Evolutionary conservation across 768 basidiomycete species (phyloP).

Genomic region (Candolleomyces aberdarensis): DNA sequence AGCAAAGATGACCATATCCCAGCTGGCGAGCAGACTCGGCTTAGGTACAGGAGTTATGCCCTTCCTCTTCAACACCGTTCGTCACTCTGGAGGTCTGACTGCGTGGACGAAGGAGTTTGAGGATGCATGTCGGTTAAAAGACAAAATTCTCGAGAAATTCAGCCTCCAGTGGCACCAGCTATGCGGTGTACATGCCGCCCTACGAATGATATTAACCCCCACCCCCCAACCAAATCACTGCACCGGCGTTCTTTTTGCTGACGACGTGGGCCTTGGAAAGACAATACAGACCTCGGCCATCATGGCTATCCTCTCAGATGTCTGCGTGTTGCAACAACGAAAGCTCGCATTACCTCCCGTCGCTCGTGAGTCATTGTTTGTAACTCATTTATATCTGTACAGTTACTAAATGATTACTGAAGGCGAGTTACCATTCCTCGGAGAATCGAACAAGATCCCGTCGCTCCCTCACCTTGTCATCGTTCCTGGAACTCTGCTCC

Average conservation of each 20-base stretch:
- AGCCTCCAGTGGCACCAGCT: conserved; percentile 20
- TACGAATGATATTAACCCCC: conserved; percentile 11
- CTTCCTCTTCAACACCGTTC: conserved; percentile 10
- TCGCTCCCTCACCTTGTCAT: conserved; percentile 17
- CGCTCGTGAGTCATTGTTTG: conserved; percentile 14
- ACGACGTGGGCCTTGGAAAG: conserved; percentile 31
- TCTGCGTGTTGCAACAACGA: neutral
- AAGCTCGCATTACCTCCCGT: conserved; percentile 15
- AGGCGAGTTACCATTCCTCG: conserved; percentile 14
- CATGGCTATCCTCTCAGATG: conserved; percentile 17
- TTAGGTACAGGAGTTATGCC: conserved; percentile 8
- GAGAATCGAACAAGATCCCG: conserved; percentile 8
- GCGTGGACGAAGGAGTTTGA: conserved; percentile 11
- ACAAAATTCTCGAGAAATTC: neutral
- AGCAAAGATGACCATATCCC: neutral
- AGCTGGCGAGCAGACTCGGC: conserved; percentile 6
- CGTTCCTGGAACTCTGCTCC: conserved; percentile 20
- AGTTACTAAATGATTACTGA: too few species aligned
- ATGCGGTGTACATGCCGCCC: conserved; percentile 15
- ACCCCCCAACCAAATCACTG: neutral
- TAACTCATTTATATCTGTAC: too few species aligned
- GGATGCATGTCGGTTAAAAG: too few species aligned
- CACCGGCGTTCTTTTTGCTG: conserved; percentile 16
- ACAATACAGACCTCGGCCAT: conserved; percentile 18
- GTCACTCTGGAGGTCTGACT: conserved; percentile 4